These are phyloP conservation scores for Botryotinia globosa DNA, from an alignment of 2,329 filamentous ascomycete genomes.

Conservation along the genomic window DNA sequence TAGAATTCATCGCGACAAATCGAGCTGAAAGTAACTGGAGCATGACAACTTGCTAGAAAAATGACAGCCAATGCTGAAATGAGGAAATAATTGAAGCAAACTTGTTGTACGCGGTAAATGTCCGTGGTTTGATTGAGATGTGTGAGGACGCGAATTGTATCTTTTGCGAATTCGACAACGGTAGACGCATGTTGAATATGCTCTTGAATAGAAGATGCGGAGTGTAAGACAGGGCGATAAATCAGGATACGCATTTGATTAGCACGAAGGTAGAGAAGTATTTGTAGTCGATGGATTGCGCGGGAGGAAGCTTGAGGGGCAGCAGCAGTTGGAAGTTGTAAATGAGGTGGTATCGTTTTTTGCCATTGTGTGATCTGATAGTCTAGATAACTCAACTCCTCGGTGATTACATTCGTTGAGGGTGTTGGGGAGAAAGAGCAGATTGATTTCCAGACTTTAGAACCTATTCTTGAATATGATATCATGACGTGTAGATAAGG, in stretches of 20 bases:
- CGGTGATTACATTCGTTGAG: conserved; percentile 44
- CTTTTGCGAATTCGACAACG: conserved; percentile 71
- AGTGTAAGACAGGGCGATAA: conserved; percentile 83
- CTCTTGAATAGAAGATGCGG: conserved; percentile 75
- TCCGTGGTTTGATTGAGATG: conserved; percentile 70
- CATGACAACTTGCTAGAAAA: conserved; percentile 74
- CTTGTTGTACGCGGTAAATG: conserved; percentile 68
- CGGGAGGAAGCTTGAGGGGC: conserved; percentile 43
- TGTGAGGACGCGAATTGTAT: conserved; percentile 69
- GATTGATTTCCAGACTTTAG: conserved; percentile 82
- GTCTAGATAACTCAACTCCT: conserved; percentile 78
- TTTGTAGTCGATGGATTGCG: conserved; percentile 65
- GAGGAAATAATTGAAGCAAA: conserved; percentile 79
- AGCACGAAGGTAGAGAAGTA: conserved; percentile 80
- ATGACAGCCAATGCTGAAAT: conserved; percentile 71
- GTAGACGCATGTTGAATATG: conserved; percentile 71
- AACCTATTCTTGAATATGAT: conserved; percentile 75
- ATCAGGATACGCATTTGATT: conserved; percentile 91
- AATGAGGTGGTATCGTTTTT: conserved; percentile 62
- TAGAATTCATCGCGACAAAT: conserved; percentile 74
- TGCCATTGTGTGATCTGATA: conserved; percentile 87
- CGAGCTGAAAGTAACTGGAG: conserved; percentile 67
- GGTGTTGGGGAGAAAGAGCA: conserved; percentile 29
- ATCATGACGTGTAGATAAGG: conserved; percentile 85
- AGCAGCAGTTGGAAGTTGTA: conserved; percentile 52